Conservation (phyloP, 1,284 basidiomycete genomes). For the Apiotrichum siamense region DNA sequence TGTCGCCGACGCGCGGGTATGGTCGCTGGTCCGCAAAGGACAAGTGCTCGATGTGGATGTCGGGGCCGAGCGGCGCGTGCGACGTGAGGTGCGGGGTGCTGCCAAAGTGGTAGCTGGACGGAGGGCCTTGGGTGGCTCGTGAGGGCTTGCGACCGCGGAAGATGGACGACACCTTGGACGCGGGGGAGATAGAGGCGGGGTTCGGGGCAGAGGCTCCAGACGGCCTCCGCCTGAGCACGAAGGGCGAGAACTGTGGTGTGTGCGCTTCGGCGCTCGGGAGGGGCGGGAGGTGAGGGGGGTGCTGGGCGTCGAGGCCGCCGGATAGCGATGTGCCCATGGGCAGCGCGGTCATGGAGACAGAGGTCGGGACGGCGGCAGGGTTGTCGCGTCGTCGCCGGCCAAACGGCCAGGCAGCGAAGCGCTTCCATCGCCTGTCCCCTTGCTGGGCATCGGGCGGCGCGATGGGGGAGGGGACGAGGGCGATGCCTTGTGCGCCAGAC, state of each 20-base stretch:
- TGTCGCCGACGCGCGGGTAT: conserved; percentile 12
- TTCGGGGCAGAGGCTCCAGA: no score
- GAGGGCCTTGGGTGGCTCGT: neutral
- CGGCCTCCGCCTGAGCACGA: neutral
- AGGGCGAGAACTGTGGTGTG: neutral
- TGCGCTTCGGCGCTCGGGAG: no score
- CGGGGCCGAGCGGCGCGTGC: neutral
- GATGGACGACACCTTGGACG: no score
- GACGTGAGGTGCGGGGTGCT: neutral
- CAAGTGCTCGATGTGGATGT: neutral
- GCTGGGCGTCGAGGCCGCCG: neutral
- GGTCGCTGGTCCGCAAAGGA: neutral
- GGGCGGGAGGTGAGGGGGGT: no score
- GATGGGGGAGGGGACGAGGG: conserved; percentile 3
- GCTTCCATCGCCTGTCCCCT: neutral
- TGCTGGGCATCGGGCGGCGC: neutral
- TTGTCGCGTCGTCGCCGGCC: neutral
- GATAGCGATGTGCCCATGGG: no score
- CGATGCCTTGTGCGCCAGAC: conserved; percentile 16
- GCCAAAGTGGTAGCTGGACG: conserved; percentile 7
- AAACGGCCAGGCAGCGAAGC: conserved; percentile 6
- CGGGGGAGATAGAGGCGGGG: no score
- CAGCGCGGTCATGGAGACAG: no score
- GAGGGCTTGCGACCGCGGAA: no score
- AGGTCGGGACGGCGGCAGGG: no score